Evolutionary conservation across 2,329 filamentous ascomycete genomes (phyloP).

Genomic region (Sclerotinia spermophila): DNA sequence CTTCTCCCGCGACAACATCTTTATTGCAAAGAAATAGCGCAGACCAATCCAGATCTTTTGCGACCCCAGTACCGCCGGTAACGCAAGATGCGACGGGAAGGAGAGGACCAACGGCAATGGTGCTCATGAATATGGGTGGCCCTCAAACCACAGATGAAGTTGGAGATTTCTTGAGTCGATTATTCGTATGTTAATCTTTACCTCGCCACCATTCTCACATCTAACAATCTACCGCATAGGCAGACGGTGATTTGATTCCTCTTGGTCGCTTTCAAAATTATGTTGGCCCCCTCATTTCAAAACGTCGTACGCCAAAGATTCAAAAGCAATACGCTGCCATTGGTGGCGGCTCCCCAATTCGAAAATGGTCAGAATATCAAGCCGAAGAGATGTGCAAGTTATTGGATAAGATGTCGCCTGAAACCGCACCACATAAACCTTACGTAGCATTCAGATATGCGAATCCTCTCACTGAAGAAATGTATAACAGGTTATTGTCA

Average conservation of each 20-base stretch:
- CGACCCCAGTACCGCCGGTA: constrained; percentile 69
- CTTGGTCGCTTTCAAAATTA: constrained; percentile 88
- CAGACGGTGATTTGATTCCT: constrained; percentile 93
- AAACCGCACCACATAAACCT: constrained; percentile 93
- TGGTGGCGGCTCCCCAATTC: constrained; percentile 94
- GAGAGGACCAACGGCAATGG: constrained; percentile 90
- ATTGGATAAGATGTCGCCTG: constrained; percentile 82
- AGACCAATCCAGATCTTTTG: constrained; percentile 46
- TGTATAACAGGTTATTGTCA: constrained; percentile 76
- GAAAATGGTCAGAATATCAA: constrained; percentile 97
- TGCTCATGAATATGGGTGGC: constrained; percentile 98
- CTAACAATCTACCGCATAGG: constrained; percentile 46
- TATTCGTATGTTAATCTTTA: constrained; percentile 67
- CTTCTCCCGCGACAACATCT: constrained; percentile 32
- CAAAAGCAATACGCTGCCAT: constrained; percentile 93
- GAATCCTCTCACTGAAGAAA: constrained; percentile 87
- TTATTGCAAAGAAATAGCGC: constrained; percentile 38
- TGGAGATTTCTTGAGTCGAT: constrained; percentile 78
- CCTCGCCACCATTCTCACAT: constrained; percentile 16
- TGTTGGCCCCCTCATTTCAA: constrained; percentile 81
- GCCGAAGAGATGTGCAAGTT: constrained; percentile 96
- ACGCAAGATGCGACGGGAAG: constrained; percentile 69
- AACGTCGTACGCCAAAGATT: constrained; percentile 89
- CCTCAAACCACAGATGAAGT: constrained; percentile 87
- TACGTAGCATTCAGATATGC: constrained; percentile 98